These are phyloP conservation scores for Glarea lozoyensis DNA, from an alignment of 495 filamentous ascomycete genomes.

Conservation along the genomic window DNA sequence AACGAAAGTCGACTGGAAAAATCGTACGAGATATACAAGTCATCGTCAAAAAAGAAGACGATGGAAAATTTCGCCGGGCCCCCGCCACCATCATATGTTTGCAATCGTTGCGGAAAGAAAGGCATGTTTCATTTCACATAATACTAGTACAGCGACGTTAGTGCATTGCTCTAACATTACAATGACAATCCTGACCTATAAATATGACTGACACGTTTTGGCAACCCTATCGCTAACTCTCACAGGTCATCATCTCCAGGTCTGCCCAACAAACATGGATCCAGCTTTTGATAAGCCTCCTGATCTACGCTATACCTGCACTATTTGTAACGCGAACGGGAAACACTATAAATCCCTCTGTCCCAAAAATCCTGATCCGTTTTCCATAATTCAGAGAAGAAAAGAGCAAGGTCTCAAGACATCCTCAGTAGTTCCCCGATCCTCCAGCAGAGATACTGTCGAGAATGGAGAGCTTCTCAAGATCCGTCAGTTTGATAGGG, in stretches of 20 bases:
- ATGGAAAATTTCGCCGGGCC: not conserved
- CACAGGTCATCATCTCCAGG: slow-evolving; percentile 32
- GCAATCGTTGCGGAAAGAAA: slow-evolving; percentile 26
- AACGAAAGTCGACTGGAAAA: not conserved
- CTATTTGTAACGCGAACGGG: slow-evolving; percentile 22
- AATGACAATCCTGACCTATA: too few species aligned
- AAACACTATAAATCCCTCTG: slow-evolving; percentile 27
- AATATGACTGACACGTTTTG: too few species aligned
- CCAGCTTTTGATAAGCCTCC: slow-evolving; percentile 25
- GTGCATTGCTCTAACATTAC: too few species aligned
- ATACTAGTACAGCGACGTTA: slow-evolving; percentile 1
- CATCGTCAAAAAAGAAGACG: slow-evolving; percentile 2
- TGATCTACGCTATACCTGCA: slow-evolving; percentile 24
- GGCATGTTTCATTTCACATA: slow-evolving; percentile 18
- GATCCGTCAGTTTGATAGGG: not conserved
- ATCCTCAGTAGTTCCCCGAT: too few species aligned
- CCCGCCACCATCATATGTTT: slow-evolving; percentile 21
- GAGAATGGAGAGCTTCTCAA: not conserved
- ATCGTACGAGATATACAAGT: not conserved
- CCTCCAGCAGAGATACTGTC: not conserved
- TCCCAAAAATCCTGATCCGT: slow-evolving; percentile 20
- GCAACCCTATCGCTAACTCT: too few species aligned
- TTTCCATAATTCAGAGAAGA: slow-evolving; percentile 24
- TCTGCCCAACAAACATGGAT: slow-evolving; percentile 34
- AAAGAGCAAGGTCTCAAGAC: slow-evolving; percentile 1